phyloP scores from a whole-genome alignment of 169 alveolate genomes.

The Babesia ovis region DNA sequence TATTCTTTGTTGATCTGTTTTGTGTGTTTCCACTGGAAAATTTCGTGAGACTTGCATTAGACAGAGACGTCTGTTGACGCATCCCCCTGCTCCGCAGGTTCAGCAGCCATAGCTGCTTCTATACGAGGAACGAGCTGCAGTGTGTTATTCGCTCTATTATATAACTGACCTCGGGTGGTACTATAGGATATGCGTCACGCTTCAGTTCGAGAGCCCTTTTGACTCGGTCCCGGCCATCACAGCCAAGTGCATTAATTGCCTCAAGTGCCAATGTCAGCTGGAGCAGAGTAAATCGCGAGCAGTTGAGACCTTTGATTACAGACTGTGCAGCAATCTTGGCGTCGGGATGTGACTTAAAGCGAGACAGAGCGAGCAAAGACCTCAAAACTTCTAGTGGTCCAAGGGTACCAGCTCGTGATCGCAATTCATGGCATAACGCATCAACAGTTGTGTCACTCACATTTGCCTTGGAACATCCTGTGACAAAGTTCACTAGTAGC shows the following conservation, averaged over 20 bases:
- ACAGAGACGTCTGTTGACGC: too few relatives aligned
- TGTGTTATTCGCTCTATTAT: neutral
- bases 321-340: neutral
- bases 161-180: conserved; percentile 18
- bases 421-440: conserved; percentile 11
- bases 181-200: conserved; percentile 28
- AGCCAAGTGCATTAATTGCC: conserved; percentile 16
- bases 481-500: conserved; percentile 45
- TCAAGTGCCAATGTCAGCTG: conserved; percentile 29
- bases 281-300: neutral
- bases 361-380: conserved; percentile 17
- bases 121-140: conserved; percentile 13
- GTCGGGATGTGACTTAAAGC: neutral
- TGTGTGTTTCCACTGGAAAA: too few relatives aligned
- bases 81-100: neutral
- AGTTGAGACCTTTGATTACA: conserved; percentile 17
- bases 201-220: neutral
- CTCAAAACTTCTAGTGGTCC: conserved; percentile 26
- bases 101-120: conserved; percentile 9
- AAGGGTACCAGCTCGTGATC: neutral
- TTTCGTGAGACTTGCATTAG: too few relatives aligned
- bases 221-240: neutral
- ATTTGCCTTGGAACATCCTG: conserved; percentile 19
- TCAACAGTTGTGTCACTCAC: neutral
- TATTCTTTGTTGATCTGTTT: too few relatives aligned